Evolutionary conservation across 202 grass and related monocot species (phyloP), one percentile per base, ranked within the genome.

Genomic region (Schoenoplectus triqueter): DNA sequence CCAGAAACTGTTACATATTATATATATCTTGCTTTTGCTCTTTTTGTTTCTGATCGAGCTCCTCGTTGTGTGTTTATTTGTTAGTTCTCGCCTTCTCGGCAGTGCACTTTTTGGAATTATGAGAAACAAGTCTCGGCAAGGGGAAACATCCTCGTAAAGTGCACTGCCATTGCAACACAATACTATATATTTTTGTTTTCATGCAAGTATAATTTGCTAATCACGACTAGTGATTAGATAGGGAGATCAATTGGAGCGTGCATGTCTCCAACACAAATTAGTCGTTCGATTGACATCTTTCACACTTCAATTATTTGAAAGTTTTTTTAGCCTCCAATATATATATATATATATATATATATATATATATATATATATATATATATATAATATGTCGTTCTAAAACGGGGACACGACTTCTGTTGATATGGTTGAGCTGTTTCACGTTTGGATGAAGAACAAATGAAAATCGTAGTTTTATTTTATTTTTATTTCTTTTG

Each of bases 201-300:
- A 70, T 82, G 20, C 20, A 70, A 68, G 20, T 67, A 69, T 83
- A 69, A 83, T 57, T 83, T 54, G 80, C 19, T 70, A 83, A 83
- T 83, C 21, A 83, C 66, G 31, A 41, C 64, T 54, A 41, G 10
- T 83, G 66, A 50, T 64, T 19, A 63, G 54, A 81, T 19, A 19
- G 72, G 20, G 10, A 31, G 49, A 75, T 59, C 5, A 47, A 47
- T 31, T 78, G 54, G 72, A 76, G 50, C 20, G 10, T 49, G 73
- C 49, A 75, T 52, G 72, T 75, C 55, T 39, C 72, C 49, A 55
- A 10, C 7, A 64, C 21, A 8, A 64, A 65, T 22, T 65, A 31
- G 8, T 22, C 10, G 10, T 0, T 65, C 22, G 20, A 3, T 65
- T 65, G 21, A 65, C 19, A 65, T 65, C 20, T 55, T 13, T 55